phyloP scores from a whole-genome alignment of 2,329 filamentous ascomycete species.

The Fusarium pseudonygamai region DNA sequence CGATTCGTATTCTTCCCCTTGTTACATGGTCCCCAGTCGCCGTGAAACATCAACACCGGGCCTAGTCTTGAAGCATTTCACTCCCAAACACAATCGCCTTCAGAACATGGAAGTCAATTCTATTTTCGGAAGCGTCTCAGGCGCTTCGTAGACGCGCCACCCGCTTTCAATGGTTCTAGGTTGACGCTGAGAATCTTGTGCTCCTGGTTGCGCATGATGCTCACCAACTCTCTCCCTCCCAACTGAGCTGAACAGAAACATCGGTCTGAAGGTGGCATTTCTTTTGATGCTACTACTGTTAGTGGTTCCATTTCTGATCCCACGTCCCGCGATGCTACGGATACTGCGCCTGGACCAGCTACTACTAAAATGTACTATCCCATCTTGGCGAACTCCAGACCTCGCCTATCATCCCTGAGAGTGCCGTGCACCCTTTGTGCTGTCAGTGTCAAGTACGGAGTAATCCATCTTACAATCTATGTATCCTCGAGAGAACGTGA shows the following conservation, averaged over 20 bases:
- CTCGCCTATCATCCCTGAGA: slow-evolving; percentile 1
- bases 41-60: slow-evolving; percentile 38
- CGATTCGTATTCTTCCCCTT: slow-evolving; percentile 21
- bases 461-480: not conserved
- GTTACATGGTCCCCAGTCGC: slow-evolving; percentile 27
- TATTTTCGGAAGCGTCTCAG: slow-evolving; percentile 42
- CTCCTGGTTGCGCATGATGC: not conserved
- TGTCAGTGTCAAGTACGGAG: not conserved
- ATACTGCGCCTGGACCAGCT: slow-evolving; percentile 23
- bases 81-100: slow-evolving; percentile 31
- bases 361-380: not conserved
- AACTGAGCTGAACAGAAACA: not conserved
- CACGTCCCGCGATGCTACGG: slow-evolving; percentile 19
- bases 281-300: slow-evolving; percentile 1
- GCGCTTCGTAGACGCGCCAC: slow-evolving; percentile 38
- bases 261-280: slow-evolving; percentile 21
- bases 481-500: not conserved
- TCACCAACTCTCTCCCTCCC: not conserved
- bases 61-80: slow-evolving; percentile 18
- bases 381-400: slow-evolving; percentile 11
- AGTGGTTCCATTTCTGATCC: slow-evolving; percentile 28
- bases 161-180: slow-evolving; percentile 11
- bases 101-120: slow-evolving; percentile 21
- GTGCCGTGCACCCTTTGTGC: not conserved
- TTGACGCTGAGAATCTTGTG: not conserved